phyloP scores from a whole-genome alignment of 2,329 filamentous ascomycete genomes.

The Cladorrhinum sp. region DNA sequence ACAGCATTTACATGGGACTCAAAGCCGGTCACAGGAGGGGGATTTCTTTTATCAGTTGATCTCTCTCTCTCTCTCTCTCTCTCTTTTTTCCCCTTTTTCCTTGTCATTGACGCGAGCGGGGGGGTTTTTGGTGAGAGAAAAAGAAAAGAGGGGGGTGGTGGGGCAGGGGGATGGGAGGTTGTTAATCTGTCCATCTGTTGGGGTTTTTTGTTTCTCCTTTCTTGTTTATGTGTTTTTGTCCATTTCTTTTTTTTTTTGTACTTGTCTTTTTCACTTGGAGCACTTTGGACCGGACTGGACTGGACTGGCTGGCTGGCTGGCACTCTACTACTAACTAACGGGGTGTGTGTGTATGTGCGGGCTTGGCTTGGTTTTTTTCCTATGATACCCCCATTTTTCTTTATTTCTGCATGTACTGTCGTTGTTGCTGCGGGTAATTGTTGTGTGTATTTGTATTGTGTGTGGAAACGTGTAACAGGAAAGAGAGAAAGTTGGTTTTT shows the following conservation, averaged over 20 bases:
- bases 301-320: neutral
- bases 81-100: neutral
- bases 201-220: neutral
- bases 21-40: conserved; percentile 28
- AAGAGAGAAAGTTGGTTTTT: neutral
- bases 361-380: conserved; percentile 1
- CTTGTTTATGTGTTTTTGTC: neutral
- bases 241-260: neutral
- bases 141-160: neutral
- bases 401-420: neutral
- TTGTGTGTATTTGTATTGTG: neutral
- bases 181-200: too few relatives aligned
- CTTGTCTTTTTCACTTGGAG: neutral
- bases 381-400: conserved; percentile 20
- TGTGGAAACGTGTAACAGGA: neutral
- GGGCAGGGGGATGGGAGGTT: too few relatives aligned
- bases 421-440: neutral
- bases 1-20: conserved; percentile 28
- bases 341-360: neutral
- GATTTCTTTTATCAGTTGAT: conserved; percentile 20
- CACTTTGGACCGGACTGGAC: neutral
- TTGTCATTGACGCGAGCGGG: neutral
- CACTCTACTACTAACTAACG: neutral
- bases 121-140: neutral
- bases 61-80: neutral